Conservation (phyloP, 495 filamentous ascomycete species). For the Staphylotrichum tortipilum region DNA sequence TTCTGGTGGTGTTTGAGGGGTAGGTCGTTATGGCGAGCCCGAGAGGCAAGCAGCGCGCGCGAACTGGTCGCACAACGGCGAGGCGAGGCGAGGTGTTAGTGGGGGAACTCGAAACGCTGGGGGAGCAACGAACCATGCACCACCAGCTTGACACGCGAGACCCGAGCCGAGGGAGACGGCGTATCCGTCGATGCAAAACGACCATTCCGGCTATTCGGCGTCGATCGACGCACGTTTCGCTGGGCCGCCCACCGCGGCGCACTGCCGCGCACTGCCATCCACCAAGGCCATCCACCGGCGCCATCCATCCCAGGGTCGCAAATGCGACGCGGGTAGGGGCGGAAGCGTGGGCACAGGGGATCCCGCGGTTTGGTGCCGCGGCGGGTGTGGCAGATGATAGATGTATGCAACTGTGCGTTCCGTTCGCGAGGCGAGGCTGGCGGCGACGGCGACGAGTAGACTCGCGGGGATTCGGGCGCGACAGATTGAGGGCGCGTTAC, state of each 20-base stretch:
- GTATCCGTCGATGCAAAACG: neutral
- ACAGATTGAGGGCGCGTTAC: neutral
- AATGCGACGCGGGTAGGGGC: neutral
- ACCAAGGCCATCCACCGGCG: too few relatives aligned
- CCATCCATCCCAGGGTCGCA: neutral
- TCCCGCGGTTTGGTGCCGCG: neutral
- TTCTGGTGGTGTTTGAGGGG: neutral
- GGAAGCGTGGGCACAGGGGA: neutral
- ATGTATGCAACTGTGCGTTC: too few relatives aligned
- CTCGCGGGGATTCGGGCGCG: too few relatives aligned
- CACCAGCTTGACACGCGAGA: neutral
- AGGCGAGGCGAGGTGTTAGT: neutral
- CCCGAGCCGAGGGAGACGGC: neutral
- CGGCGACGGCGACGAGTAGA: too few relatives aligned
- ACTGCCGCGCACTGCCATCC: too few relatives aligned
- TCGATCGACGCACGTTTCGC: too few relatives aligned
- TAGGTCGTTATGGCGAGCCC: neutral
- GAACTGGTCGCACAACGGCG: neutral
- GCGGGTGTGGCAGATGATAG: neutral
- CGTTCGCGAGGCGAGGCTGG: too few relatives aligned
- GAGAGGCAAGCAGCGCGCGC: too few relatives aligned
- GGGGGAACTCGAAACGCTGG: too few relatives aligned
- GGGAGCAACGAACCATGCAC: too few relatives aligned
- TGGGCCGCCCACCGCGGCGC: too few relatives aligned
- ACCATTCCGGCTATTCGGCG: neutral